Evolutionary conservation across 2,329 filamentous ascomycete genomes (phyloP), one percentile per base, ranked within the genome.

Genomic region (Ascosphaera acerosa): DNA sequence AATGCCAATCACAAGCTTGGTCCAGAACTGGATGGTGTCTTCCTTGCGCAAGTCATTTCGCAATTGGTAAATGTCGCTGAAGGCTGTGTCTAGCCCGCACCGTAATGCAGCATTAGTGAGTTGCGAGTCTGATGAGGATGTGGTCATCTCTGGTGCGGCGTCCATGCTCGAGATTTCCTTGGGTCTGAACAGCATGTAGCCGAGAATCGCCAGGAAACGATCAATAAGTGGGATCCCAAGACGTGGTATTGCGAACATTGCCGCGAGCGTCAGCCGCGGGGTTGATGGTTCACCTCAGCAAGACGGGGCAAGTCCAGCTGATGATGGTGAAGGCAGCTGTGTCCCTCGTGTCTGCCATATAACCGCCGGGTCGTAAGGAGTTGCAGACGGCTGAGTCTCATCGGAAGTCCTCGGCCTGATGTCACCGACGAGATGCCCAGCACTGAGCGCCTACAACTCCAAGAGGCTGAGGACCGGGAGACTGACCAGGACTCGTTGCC

Each of bases 21-120:
- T 53, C 70, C 70, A 77, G 49, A 76, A 76, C 31, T 61, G 55
- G 35, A 69, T 61, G 2, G 57, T 60, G 31, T 62, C 57, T 31
- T 63, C 53, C 14, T 50, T 51, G 31, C 58, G 55, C 12, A 76
- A 49, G 4, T 29, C 27, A 29, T 6, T 10, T 16, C 27, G 4
- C 6, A 29, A 16, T 12, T 29, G 12, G n/a, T 7, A 9, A 12
- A 29, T 6, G 10, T 29, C 27, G 9, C 18, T 12, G 12, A 29
- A 29, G 4, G 27, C 27, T 17, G 15, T 29, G 9, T 29, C 4
- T 16, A 29, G 4, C 6, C 6, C 27, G 12, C n/a, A n/a, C n/a
- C n/a, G n/a, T n/a, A n/a, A n/a, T n/a, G 31, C 10, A n/a, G 22
- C 10, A 10, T 12, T 10, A 10, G 10, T 25, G 22, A 25, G 22